Conservation (phyloP, 129 eudicot species). For the Dittrichia graveolens region DNA sequence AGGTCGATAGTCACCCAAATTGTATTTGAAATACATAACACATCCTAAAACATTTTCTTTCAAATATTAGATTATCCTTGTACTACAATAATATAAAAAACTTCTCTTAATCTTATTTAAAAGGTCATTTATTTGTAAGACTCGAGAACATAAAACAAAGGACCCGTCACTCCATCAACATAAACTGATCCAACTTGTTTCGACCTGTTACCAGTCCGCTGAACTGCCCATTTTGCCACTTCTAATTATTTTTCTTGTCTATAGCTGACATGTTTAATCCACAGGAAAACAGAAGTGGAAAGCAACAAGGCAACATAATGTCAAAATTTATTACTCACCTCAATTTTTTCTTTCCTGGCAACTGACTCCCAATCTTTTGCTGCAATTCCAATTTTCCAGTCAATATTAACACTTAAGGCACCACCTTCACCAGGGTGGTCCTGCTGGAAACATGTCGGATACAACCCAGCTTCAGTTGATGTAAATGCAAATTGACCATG, state of each 20-base stretch:
- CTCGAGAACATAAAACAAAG: background rate
- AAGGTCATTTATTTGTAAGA: background rate
- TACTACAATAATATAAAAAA: background rate
- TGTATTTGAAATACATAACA: background rate
- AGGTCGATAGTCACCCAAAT: background rate
- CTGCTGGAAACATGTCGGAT: slow-evolving; percentile 76
- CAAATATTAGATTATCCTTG: background rate
- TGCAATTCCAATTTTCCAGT: slow-evolving; percentile 96
- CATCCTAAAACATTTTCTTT: background rate
- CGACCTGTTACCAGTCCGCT: no score
- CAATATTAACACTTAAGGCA: slow-evolving; percentile 72
- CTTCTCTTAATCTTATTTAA: background rate
- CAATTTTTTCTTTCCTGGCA: slow-evolving; percentile 86
- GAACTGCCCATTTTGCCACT: background rate
- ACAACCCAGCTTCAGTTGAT: slow-evolving; percentile 75
- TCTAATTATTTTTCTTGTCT: background rate
- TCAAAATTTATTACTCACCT: slow-evolving; percentile 46
- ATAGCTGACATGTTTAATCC: background rate
- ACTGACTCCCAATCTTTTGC: slow-evolving; percentile 96
- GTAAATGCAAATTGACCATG: slow-evolving; percentile 96
- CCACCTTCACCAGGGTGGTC: slow-evolving; percentile 58
- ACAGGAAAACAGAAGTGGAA: background rate
- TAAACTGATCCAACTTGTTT: no score
- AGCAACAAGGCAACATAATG: slow-evolving; percentile 18
- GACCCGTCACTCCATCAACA: no score